phyloP scores from a whole-genome alignment of 2,329 filamentous ascomycete genomes.

The Aspergillus aculeatinus region DNA sequence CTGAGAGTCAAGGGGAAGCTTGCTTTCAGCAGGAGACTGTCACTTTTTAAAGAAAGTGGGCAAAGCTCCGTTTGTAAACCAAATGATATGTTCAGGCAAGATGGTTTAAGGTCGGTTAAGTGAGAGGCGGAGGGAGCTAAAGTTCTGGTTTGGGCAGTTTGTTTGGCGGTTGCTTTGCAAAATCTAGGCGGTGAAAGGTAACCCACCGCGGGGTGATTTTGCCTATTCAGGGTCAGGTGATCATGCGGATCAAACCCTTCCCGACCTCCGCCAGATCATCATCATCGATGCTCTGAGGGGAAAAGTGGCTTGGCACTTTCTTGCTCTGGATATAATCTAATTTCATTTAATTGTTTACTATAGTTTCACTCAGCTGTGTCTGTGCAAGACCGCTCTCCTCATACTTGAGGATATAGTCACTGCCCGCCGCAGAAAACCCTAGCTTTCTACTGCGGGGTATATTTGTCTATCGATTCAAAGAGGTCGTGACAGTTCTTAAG shows the following conservation, averaged over 20 bases:
- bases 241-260: constrained; percentile 21
- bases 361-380: constrained; percentile 4
- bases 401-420: not conserved
- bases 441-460: not conserved
- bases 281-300: constrained; percentile 22
- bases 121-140: constrained; percentile 21
- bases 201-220: constrained; percentile 23
- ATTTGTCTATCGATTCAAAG: constrained; percentile 2
- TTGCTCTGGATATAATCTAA: constrained; percentile 15
- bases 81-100: not conserved
- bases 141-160: constrained; percentile 34
- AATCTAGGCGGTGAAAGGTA: constrained; percentile 27
- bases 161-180: constrained; percentile 32
- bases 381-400: constrained; percentile 1
- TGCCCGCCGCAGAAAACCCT: not conserved
- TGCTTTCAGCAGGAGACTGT: constrained; percentile 4
- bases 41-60: not conserved
- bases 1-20: not conserved
- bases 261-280: constrained; percentile 24
- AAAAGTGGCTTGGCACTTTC: constrained; percentile 24
- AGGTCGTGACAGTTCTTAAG: constrained; percentile 1
- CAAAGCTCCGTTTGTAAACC: not conserved
- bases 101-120: not conserved
- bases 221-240: constrained; percentile 25
- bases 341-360: constrained; percentile 14